Conservation (phyloP, 2,329 filamentous ascomycete species). For the Emergomyces orientalis region DNA sequence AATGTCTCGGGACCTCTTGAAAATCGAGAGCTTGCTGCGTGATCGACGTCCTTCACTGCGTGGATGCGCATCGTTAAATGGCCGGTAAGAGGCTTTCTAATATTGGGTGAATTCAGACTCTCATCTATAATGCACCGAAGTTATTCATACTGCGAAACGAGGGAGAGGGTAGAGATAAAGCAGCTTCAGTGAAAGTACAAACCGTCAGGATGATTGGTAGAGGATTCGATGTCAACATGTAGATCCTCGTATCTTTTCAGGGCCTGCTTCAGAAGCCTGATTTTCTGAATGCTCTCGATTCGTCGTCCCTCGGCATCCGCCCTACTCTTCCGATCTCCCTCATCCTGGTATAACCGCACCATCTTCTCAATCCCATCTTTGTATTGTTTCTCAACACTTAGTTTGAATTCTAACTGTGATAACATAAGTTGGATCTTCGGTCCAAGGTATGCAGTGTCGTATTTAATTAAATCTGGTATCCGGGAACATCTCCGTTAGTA, state of each 20-base stretch:
- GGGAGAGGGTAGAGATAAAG: background rate
- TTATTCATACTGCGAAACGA: background rate
- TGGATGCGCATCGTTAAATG: constrained; percentile 78
- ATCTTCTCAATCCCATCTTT: constrained; percentile 99
- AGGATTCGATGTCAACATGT: constrained; percentile 79
- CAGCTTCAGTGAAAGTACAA: constrained; percentile 28
- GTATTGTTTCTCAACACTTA: constrained; percentile 98
- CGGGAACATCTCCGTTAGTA: constrained; percentile 3
- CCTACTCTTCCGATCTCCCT: constrained; percentile 91
- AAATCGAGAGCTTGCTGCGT: constrained; percentile 74
- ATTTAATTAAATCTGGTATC: constrained; percentile 83
- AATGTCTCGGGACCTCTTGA: constrained; percentile 89
- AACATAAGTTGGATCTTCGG: constrained; percentile 98
- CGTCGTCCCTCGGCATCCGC: constrained; percentile 81
- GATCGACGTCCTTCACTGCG: constrained; percentile 88
- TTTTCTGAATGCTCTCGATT: constrained; percentile 96
- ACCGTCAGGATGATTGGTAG: constrained; percentile 71
- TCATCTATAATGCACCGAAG: constrained; percentile 55
- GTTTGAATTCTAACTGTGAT: constrained; percentile 95
- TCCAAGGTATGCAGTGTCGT: constrained; percentile 88
- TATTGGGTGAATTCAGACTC: constrained; percentile 87
- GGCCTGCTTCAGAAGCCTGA: constrained; percentile 87
- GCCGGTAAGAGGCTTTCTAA: constrained; percentile 91
- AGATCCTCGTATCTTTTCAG: constrained; percentile 95
- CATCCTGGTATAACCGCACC: constrained; percentile 94